These are phyloP conservation scores for Decorospora gaudefroyi DNA, from an alignment of 2,329 filamentous ascomycete species.

Conservation along the genomic window DNA sequence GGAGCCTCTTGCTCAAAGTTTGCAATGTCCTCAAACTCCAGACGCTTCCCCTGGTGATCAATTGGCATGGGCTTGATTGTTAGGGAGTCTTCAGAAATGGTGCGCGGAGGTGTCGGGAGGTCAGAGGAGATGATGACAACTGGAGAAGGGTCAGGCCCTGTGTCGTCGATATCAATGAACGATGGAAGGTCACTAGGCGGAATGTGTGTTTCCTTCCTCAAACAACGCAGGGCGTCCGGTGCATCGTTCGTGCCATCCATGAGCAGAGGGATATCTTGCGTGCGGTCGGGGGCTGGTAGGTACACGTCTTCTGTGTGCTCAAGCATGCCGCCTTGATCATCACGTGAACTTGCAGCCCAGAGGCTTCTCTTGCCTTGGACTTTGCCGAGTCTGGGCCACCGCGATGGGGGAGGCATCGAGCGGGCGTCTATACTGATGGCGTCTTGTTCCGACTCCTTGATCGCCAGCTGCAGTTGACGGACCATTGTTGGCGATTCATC, in stretches of 20 bases:
- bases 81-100: not conserved
- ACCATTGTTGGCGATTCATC: constrained; percentile 47
- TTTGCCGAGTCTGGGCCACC: constrained; percentile 27
- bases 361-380: constrained; percentile 31
- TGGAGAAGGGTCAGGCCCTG: constrained; percentile 7
- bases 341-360: constrained; percentile 44
- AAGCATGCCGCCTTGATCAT: constrained; percentile 38
- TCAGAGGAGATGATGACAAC: constrained; percentile 31
- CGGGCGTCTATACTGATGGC: not conserved
- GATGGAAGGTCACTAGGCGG: constrained; percentile 1
- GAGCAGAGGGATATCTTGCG: constrained; percentile 37
- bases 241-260: constrained; percentile 25
- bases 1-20: constrained; percentile 28
- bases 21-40: constrained; percentile 34
- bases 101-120: constrained; percentile 20
- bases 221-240: no score
- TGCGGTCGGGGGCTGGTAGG: constrained; percentile 39
- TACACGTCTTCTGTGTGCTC: constrained; percentile 33
- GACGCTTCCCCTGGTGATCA: not conserved
- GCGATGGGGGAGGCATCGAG: constrained; percentile 1
- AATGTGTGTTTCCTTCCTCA: not conserved
- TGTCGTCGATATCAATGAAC: constrained; percentile 31
- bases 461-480: constrained; percentile 43
- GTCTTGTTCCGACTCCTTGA: constrained; percentile 43
- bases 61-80: not conserved